Percentiles rank a stretch among this genome's conserved stretches.
phyloP scores from a whole-genome alignment of 441 rosid species.

The Rhodomyrtus psidioides region DNA sequence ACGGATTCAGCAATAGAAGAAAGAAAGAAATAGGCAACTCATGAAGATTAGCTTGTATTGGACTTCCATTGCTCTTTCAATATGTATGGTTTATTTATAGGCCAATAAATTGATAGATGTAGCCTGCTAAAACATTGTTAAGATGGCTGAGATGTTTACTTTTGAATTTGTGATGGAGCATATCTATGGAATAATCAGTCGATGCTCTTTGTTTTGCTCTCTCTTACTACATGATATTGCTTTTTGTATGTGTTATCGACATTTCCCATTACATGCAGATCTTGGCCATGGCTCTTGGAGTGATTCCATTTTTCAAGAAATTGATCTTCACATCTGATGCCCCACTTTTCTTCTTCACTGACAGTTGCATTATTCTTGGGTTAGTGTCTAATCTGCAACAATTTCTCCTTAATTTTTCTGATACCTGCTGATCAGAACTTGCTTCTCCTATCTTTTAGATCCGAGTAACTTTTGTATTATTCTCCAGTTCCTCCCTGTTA shows the following conservation, averaged over 20 bases:
- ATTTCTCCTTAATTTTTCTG: not conserved
- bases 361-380: slow-evolving; percentile 99
- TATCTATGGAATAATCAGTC: not conserved
- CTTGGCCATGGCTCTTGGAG: slow-evolving; percentile 81
- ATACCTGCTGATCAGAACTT: not conserved
- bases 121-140: not conserved
- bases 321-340: slow-evolving; percentile 76
- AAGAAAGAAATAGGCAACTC: not conserved
- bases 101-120: not conserved
- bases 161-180: not conserved
- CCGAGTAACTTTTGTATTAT: not conserved
- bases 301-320: slow-evolving; percentile 61
- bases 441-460: not conserved
- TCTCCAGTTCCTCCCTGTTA: not conserved
- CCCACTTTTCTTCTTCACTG: slow-evolving; percentile 94
- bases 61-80: not conserved
- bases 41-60: not conserved
- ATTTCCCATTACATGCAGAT: slow-evolving; percentile 33
- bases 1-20: not conserved
- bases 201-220: not conserved
- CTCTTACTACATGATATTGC: not conserved
- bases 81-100: not conserved
- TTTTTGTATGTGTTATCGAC: not conserved
- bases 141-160: not conserved
- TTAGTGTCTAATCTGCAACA: slow-evolving; percentile 6